Evolutionary conservation across 371 early-diverging fungal genomes (phyloP), one percentile per base, ranked within the genome.

Genomic region (Chytridium lagenaria): DNA sequence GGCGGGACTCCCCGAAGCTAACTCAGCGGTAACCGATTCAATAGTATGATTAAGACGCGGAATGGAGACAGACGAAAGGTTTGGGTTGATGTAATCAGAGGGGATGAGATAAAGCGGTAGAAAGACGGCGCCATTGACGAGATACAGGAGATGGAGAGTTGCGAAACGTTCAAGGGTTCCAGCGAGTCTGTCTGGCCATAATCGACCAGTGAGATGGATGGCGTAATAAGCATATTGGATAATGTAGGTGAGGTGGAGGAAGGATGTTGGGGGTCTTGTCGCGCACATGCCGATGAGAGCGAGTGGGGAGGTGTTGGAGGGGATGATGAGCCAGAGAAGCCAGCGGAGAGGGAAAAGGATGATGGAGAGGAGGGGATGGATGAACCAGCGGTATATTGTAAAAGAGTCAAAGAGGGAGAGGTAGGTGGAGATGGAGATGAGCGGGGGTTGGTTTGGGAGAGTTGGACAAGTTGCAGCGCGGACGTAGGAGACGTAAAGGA

Each of bases 81-180:
- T 44, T 19, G 44, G 12, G 7, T 44, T 44, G 44, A 19, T 44
- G 44, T 12, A 44, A 44, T 7, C 44, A 7, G 61, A 61, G 15
- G 66, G 66, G 44, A 66, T 38, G 39, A 66, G 2, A 3, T 30
- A 66, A n/a, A 66, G 39, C n/a, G 66, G 66, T 10, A 66, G 44
- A 28, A 66, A 66, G 44, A 66, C 66, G 44, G 66, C 38, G 10
- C 44, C 66, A 44, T 66, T 66, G 44, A 44, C 66, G 23, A 66
- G 12, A 44, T 40, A 66, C 23, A 44, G 38, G 26, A 66, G 30
- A 33, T 66, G 66, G n/a, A 10, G 12, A 2, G 66, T 66, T 10
- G 44, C 38, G 26, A 38, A 40, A 2, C 44, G 39, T 30, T 66
- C 66, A 7, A 66, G 19, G 12, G 19, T 12, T 5, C 66, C 66